Evolutionary conservation across 495 filamentous ascomycete genomes (phyloP).

Genomic region (Amphirosellinia nigrospora): DNA sequence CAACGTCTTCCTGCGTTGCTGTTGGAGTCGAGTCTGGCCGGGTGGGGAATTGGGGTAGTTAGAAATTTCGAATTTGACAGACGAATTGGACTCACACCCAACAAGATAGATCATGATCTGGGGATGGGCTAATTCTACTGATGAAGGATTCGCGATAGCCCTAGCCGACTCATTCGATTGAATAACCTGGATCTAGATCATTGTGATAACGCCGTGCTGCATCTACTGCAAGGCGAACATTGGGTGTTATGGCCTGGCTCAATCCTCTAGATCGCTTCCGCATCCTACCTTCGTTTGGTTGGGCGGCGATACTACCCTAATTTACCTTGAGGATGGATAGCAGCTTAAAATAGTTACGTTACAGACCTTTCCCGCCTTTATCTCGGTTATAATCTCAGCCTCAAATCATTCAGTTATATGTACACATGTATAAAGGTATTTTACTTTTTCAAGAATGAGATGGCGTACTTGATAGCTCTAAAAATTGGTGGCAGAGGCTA

Average conservation of each 20-base stretch:
- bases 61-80: not conserved
- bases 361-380: no score
- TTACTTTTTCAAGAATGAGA: not conserved
- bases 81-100: not conserved
- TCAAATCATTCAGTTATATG: not conserved
- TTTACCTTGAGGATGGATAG: no score
- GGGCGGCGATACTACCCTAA: not conserved
- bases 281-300: not conserved
- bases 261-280: not conserved
- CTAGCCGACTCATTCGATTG: not conserved
- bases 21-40: not conserved
- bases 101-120: not conserved
- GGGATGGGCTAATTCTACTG: not conserved
- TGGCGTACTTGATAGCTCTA: no score
- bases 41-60: not conserved
- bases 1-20: not conserved
- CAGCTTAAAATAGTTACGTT: not conserved
- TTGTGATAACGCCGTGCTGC: not conserved
- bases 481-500: not conserved
- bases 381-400: not conserved
- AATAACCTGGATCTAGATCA: slow-evolving; percentile 3
- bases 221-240: not conserved
- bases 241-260: not conserved
- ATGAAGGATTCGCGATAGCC: not conserved
- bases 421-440: not conserved